Conservation (phyloP, 73 alveolate species). For the Diophrys appendiculata region DNA sequence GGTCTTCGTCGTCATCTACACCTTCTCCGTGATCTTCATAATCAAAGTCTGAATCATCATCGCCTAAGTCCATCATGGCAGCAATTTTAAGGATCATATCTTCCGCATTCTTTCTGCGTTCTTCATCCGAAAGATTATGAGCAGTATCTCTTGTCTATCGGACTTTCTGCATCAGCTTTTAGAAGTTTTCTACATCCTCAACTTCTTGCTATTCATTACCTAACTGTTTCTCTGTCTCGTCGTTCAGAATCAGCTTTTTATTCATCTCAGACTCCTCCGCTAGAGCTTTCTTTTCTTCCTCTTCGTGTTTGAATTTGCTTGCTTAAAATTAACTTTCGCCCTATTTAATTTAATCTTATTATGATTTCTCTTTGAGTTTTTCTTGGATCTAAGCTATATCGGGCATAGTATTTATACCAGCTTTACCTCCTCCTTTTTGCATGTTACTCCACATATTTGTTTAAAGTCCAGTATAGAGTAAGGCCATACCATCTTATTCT, state of each 20-base stretch:
- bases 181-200: constrained; percentile 30
- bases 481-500: neutral
- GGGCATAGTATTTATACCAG: neutral
- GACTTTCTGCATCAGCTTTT: constrained; percentile 19
- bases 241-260: neutral
- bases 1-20: neutral
- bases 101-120: constrained; percentile 41
- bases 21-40: neutral
- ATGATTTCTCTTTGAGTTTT: neutral
- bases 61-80: constrained; percentile 25
- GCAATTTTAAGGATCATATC: constrained; percentile 31
- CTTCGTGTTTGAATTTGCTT: too few species aligned
- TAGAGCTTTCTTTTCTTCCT: too few species aligned
- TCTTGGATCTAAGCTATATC: neutral
- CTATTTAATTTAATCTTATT: neutral
- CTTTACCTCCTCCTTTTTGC: neutral
- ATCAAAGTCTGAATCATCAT: constrained; percentile 32
- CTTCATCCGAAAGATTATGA: constrained; percentile 20
- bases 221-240: neutral
- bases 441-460: neutral
- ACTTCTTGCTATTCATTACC: constrained; percentile 14
- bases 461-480: neutral
- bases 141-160: constrained; percentile 6
- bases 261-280: neutral
- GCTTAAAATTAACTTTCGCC: too few species aligned